phyloP scores from a whole-genome alignment of 192 early-diverging fungal species.

The Phycomyces nitens region DNA sequence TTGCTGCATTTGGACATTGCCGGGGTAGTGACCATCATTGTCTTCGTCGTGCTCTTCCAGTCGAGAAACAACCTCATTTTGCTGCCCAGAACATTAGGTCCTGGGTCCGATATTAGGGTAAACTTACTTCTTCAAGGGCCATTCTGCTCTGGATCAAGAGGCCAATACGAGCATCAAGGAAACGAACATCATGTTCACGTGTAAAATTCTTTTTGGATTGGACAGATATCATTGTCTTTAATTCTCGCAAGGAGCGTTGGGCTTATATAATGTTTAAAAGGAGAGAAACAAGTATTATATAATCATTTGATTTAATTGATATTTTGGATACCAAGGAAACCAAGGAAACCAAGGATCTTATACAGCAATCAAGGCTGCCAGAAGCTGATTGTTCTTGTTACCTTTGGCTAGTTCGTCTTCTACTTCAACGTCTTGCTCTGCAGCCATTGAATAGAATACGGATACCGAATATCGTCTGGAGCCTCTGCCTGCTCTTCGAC shows the following conservation, averaged over 20 bases:
- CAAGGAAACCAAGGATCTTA: no score
- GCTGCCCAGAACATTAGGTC: constrained; percentile 33
- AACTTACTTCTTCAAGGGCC: constrained; percentile 76
- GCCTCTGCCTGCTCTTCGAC: constrained; percentile 44
- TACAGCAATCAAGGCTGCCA: no score
- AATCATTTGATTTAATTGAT: no score
- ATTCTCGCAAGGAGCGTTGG: constrained; percentile 77
- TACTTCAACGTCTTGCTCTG: constrained; percentile 90
- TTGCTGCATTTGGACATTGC: constrained; percentile 76
- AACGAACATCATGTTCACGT: constrained; percentile 87
- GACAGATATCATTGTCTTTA: constrained; percentile 83
- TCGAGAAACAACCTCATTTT: constrained; percentile 69
- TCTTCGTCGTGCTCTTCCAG: constrained; percentile 58
- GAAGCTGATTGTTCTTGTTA: no score
- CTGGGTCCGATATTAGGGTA: no score
- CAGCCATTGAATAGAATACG: constrained; percentile 76
- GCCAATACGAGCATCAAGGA: constrained; percentile 85
- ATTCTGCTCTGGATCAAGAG: constrained; percentile 91
- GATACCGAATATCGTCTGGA: constrained; percentile 70
- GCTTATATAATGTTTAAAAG: constrained; percentile 42
- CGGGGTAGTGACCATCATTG: constrained; percentile 46
- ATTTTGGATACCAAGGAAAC: no score
- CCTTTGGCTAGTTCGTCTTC: constrained; percentile 89
- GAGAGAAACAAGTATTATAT: no score
- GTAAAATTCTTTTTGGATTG: constrained; percentile 95